Conservation (phyloP, 257 asterid species). For the Anisodus tanguticus region DNA sequence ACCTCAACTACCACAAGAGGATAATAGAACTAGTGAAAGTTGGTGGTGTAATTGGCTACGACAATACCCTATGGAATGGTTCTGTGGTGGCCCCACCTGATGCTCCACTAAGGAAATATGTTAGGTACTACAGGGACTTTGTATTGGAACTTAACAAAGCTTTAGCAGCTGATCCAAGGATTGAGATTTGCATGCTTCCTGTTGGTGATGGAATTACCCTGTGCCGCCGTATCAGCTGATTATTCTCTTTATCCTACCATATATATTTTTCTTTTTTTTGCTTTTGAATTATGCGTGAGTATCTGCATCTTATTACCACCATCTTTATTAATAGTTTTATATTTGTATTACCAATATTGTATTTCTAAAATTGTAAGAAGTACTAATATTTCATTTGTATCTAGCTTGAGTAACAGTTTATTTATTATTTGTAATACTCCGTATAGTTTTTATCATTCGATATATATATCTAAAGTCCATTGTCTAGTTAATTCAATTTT, state of each 20-base stretch:
- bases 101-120: slow-evolving; percentile 83
- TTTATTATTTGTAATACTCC: neutral
- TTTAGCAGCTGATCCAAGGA: slow-evolving; percentile 83
- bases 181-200: slow-evolving; percentile 88
- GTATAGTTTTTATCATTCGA: no score
- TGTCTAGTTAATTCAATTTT: neutral
- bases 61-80: slow-evolving; percentile 92
- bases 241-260: neutral
- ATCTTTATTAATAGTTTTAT: neutral
- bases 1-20: slow-evolving; percentile 80
- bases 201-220: slow-evolving; percentile 95
- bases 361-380: neutral
- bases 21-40: slow-evolving; percentile 73
- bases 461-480: neutral
- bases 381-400: neutral
- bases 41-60: slow-evolving; percentile 87
- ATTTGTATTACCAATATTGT: neutral
- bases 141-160: slow-evolving; percentile 89
- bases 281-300: neutral
- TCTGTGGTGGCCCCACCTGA: slow-evolving; percentile 88
- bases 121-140: slow-evolving; percentile 72
- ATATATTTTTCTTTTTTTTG: neutral
- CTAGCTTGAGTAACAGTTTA: neutral
- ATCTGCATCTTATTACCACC: neutral
- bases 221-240: slow-evolving; percentile 82